A percentile compares a stretch with the other conserved stretches of the same genome.
These are phyloP conservation scores for Aristolochia fimbriata DNA, from an alignment of 164 flowering plant species.

Conservation along the genomic window DNA sequence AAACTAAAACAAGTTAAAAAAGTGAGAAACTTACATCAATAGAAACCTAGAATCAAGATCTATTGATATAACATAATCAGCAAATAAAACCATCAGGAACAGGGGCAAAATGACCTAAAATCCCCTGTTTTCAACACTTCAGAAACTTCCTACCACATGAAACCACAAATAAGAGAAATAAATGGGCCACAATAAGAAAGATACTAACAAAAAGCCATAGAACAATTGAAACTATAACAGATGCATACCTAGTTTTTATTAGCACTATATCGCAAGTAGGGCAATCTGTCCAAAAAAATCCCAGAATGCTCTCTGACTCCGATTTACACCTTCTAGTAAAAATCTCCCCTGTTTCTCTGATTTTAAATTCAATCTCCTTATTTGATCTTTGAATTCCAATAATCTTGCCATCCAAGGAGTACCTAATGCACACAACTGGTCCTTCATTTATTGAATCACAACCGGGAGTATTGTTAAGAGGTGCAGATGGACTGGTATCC, in stretches of 20 bases:
- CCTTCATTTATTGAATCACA: slow-evolving; percentile 71
- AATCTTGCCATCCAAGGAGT: slow-evolving; percentile 68
- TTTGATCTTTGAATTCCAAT: slow-evolving; percentile 73
- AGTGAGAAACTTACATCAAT: no score
- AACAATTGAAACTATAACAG: neutral
- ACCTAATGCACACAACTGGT: slow-evolving; percentile 56
- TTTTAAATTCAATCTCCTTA: slow-evolving; percentile 61
- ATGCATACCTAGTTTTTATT: slow-evolving; percentile 69
- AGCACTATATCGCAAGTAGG: slow-evolving; percentile 65
- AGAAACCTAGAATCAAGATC: no score
- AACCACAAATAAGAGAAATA: no score
- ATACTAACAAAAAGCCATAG: no score
- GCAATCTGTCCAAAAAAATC: slow-evolving; percentile 95
- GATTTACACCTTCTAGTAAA: slow-evolving; percentile 48
- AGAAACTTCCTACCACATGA: no score
- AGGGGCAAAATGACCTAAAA: no score
- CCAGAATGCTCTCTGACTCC: slow-evolving; percentile 75
- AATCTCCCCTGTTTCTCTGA: slow-evolving; percentile 53
- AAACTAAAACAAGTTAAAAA: no score
- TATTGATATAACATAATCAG: no score
- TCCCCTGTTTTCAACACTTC: no score
- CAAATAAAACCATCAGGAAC: no score
- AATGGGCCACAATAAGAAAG: no score
- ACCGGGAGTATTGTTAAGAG: slow-evolving; percentile 37
- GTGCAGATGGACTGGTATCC: slow-evolving; percentile 52